Conservation (phyloP, 352 stramenopile genomes). For the Phytophthora hybrid region DNA sequence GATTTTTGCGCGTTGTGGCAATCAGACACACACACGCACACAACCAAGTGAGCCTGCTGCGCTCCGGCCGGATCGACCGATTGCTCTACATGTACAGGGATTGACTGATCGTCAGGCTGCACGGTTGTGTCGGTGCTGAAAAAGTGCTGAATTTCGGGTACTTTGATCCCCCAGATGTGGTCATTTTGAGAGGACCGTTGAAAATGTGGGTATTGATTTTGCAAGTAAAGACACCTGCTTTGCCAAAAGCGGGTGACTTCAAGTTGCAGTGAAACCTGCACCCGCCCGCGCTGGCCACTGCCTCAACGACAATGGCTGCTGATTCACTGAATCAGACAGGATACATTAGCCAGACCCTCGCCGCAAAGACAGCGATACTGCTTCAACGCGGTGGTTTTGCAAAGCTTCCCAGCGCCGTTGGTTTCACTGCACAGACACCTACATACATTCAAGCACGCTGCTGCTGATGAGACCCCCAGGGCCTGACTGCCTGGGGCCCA, state of each 20-base stretch:
- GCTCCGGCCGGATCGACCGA: constrained; percentile 11
- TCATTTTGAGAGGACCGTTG: background rate
- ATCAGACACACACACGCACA: background rate
- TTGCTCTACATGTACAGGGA: constrained; percentile 19
- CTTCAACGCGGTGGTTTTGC: constrained; percentile 1
- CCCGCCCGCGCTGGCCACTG: background rate
- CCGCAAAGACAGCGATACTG: constrained; percentile 7
- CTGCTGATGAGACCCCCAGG: too few species aligned
- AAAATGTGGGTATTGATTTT: background rate
- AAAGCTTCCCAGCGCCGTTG: background rate
- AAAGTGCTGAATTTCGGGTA: constrained; percentile 19
- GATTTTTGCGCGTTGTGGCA: constrained; percentile 34
- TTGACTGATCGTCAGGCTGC: constrained; percentile 28
- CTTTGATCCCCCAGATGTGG: background rate
- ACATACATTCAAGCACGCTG: background rate
- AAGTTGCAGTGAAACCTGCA: constrained; percentile 23
- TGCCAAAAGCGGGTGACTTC: constrained; percentile 3
- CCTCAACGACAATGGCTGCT: background rate
- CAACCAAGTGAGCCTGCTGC: constrained; percentile 4
- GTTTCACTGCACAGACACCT: background rate
- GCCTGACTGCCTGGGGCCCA: too few species aligned
- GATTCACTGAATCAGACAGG: constrained; percentile 27
- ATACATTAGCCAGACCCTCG: constrained; percentile 10
- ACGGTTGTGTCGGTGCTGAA: constrained; percentile 13
- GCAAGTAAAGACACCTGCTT: constrained; percentile 9